Evolutionary conservation across 805 yeast genomes (phyloP).

Genomic region (Naumovozyma baii): DNA sequence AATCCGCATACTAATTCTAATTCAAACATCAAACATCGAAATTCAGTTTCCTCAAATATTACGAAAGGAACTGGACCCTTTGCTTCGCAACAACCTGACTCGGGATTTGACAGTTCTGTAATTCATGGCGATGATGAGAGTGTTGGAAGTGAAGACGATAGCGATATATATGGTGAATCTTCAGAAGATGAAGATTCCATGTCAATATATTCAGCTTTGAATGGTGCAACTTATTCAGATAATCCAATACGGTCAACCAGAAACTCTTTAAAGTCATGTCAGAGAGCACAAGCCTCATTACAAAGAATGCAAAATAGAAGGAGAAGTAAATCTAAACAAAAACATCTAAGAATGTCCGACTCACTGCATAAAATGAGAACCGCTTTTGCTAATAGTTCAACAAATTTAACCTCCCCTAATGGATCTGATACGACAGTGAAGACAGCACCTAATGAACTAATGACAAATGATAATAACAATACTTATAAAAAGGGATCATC

Average conservation of each 20-base stretch:
- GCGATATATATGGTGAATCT: slow-evolving; percentile 8
- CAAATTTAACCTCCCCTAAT: slow-evolving; percentile 16
- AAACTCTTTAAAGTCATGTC: slow-evolving; percentile 39
- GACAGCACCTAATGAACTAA: background rate
- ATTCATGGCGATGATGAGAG: background rate
- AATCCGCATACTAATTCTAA: slow-evolving; percentile 3
- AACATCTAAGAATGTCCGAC: slow-evolving; percentile 15
- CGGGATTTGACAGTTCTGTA: background rate
- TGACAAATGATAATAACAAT: background rate
- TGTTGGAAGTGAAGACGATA: background rate
- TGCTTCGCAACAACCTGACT: background rate
- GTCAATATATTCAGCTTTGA: slow-evolving; percentile 54
- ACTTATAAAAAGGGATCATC: background rate
- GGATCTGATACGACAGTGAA: too few relatives aligned
- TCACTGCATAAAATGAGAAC: slow-evolving; percentile 15
- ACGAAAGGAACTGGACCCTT: background rate
- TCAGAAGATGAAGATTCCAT: slow-evolving; percentile 58
- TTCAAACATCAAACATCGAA: background rate
- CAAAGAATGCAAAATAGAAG: slow-evolving; percentile 52
- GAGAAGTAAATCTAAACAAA: slow-evolving; percentile 36
- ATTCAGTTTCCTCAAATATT: background rate
- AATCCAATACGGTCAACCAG: slow-evolving; percentile 31
- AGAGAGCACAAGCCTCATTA: slow-evolving; percentile 57
- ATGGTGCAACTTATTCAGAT: slow-evolving; percentile 28
- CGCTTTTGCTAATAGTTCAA: slow-evolving; percentile 26